These are phyloP conservation scores for Chytriomyces confervae DNA, from an alignment of 192 early-diverging fungal species.

Conservation along the genomic window DNA sequence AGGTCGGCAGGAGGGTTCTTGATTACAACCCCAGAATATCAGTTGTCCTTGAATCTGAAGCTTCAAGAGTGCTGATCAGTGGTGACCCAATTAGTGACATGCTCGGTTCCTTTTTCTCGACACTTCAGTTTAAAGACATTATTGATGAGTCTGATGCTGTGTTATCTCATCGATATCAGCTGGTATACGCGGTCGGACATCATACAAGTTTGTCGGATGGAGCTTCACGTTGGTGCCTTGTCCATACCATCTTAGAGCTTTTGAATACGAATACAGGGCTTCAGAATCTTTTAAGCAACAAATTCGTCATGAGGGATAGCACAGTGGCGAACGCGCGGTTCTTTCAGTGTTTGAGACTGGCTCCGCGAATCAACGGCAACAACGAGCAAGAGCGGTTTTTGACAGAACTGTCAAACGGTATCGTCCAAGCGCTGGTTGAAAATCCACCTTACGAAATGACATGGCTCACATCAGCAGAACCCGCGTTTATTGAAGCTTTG, in stretches of 20 bases:
- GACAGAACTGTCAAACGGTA: not conserved
- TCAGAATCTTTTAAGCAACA: not conserved
- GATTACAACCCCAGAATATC: conserved; percentile 26
- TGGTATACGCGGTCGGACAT: conserved; percentile 30
- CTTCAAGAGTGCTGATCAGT: too few species aligned
- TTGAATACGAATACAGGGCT: not conserved
- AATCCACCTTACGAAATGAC: not conserved
- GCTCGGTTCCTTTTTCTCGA: too few species aligned
- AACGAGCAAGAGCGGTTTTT: too few species aligned
- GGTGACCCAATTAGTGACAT: too few species aligned
- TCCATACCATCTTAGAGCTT: not conserved
- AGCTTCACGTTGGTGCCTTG: not conserved
- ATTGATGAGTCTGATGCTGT: conserved; percentile 23
- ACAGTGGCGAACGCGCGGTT: too few species aligned
- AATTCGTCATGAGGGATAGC: not conserved
- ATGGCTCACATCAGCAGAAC: not conserved
- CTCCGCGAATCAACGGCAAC: too few species aligned
- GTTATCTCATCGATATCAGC: conserved; percentile 29
- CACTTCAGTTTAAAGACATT: too few species aligned
- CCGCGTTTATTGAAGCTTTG: too few species aligned
- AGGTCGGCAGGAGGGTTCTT: not conserved
- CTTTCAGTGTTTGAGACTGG: too few species aligned
- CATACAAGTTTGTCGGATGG: conserved; percentile 9
- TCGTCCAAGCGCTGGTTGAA: not conserved
- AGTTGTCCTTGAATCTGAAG: conserved; percentile 4